Base-by-base conservation (phyloP, 179 eudicot genomes). In the Corrigiola litoralis region DNA sequence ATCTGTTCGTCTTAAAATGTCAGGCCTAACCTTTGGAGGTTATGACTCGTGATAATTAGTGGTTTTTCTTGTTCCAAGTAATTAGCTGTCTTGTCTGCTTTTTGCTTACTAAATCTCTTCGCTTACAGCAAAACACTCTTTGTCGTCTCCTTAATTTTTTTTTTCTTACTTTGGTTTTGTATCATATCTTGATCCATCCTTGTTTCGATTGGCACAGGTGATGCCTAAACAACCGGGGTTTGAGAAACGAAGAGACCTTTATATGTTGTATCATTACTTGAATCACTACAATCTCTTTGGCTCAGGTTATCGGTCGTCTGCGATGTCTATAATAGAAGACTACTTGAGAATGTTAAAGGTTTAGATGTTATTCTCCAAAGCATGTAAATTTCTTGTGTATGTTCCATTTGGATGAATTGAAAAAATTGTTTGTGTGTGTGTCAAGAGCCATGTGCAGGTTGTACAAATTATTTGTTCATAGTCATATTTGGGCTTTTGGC, bases 281-380 rank as follows among this genome's bases (percentile, higher is more conserved):
- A 94, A 94, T 76, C 99, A 94, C 73, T 94, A 94, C 73, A 94
- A 94, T 65, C 82, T 94, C 40, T 94, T 94, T 23, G 99, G 99
- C 36, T 88, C 97, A 13, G 87, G 99, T 56, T 94, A 94, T 74
- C 86, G 96, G 29, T 85, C 96, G 13, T 94, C 99, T 50, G 80
- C 96, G 65, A 70, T 94, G 87, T 85, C 96, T 16, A 86, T 94
- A 40, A 90, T 94, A 6, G 94, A 94, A 16, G 89, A 90, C 66
- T 94, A 94, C 62, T 65, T 94, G 24, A 74, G 79, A 70, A 76
- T 86, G 81, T 65, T 94, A 70, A 80, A 87, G 57, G 80, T 78
- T 68, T 90, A 78, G 77, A 34, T 9, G 4, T 33, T 32, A 44
- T 37, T 57, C 37, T 56, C 4, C 38, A 32, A 9, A 25, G 34